Evolutionary conservation across 495 filamentous ascomycete genomes (phyloP), one percentile per base, ranked within the genome.

Genomic region (Penicillium crystallinum): DNA sequence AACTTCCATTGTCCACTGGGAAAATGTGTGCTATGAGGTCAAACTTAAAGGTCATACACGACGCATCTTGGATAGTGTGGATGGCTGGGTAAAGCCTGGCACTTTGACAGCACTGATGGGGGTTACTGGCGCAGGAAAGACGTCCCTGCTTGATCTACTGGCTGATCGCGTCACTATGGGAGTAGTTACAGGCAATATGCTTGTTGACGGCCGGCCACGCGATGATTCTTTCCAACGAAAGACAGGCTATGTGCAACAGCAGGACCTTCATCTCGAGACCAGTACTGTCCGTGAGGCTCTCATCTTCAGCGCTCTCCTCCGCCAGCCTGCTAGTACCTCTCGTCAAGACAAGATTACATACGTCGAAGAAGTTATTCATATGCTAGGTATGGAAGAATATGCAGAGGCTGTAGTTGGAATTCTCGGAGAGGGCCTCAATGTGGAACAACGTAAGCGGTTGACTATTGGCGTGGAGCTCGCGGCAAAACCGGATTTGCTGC

Each of bases 191-290:
- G 91, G 91, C 21, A 83, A 91, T 46, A 91, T 92, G 83, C 72
- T 92, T 2, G 88, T 96, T 5, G 87, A 95, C 58, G 91, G 89
- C 2, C 77, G 75, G 21, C 83, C 77, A 35, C 79, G 86, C 7
- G 88, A 93, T 60, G 72, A 77, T 15, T 90, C 87, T 0, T 96
- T 96, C 75, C 89, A 91, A 58, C 84, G 91, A 31, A 92, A 91
- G 70, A 95, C 90, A 2, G 91, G 91, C 12, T 97, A 96, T 60
- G 91, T 91, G 12, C 88, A 97, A 59, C 91, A 97, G 65, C 90
- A 95, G 66, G 91, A 97, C 78, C 76, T 97, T 11, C 91, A 95
- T 69, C 74, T 93, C 15, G 77, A 85, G 22, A 93, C 88, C 0
- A 83, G 83, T 6, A 97, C 91, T 7, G 90, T 96, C 18, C 82